Base-by-base conservation (phyloP, 179 eudicot genomes). In the Spinacia oleracea region DNA sequence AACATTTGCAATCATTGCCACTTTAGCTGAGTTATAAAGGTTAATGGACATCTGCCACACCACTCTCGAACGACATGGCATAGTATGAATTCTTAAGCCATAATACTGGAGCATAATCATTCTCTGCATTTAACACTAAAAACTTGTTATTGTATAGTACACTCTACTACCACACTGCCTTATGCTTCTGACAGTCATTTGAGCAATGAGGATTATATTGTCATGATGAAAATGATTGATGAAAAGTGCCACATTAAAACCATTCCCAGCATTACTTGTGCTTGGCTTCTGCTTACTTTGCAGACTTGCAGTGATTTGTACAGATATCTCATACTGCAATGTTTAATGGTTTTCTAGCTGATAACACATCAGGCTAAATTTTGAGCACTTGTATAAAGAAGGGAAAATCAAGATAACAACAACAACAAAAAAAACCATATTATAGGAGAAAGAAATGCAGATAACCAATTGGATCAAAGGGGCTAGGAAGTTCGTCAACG, bases 391-490 rank as follows among this genome's bases (percentile, higher is more conserved):
- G 35, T 23, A 70, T 42, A 10, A 42, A 6, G 25, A 15, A 20
- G 25, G 18, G 20, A 38, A 40, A 21, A 15, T n/a, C 14, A 75
- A 3, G 18, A 40, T 2, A 45, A 16, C 6, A 32, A 0, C 15
- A 60, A 53, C 23, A 4, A 21, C n/a, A 59, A 23, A 58, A 74
- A 35, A 31, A 38, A 55, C 51, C 16, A 38, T 35, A 38, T 43
- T 23, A 56, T 10, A 58, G 76, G 6, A 53, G 46, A 34, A 2
- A 71, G 20, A 21, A 23, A 74, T 58, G 40, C 45, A 70, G 59
- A 40, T 66, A 78, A 45, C 38, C 43, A 55, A n/a, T 42, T 75
- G 25, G 40, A 42, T 63, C 48, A 81, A 60, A 12, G 10, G 10
- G 51, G n/a, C 40, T 10, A 48, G 29, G 29, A 31, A 51, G 5